Evolutionary conservation across 257 asterid species (phyloP), one percentile per base, ranked within the genome.

Genomic region (Fraxinus cuspidata): DNA sequence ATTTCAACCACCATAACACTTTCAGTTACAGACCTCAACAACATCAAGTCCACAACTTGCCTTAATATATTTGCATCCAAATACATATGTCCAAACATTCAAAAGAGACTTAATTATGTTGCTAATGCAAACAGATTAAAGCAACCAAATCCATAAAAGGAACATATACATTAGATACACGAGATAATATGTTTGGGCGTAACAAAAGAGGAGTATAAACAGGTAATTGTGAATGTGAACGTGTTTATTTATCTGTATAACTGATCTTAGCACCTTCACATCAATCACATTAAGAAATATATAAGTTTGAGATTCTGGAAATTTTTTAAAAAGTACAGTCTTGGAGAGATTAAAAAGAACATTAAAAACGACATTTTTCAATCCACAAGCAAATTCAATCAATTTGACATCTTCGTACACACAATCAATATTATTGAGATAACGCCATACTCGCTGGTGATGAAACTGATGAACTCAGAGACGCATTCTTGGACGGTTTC

Each of bases 391-490:
- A 51, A 51, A 19, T 51, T 51, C 63, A 18, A 53, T 7, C 64
- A 53, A n/a, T 18, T 5, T 53, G 21, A 18, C 64, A 53, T 19
- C 27, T 53, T 5, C 25, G 19, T 19, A 67, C 15, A 63, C 12
- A 51, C 75, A 42, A 28, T 40, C 23, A 44, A 67, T 23, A 63
- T 77, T 37, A 28, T n/a, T 5, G 2, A 10, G 16, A 58, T 29
- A 71, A 73, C 13, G 12, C 71, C 91, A 35, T 85, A 92, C 96
- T 90, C 97, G 96, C 96, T 90, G 74, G 96, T 92, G 78, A 92
- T 85, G 88, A 92, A 92, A 86, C 97, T 89, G 73, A 92, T 92
- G 82, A 92, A 92, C 85, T 90, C 97, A 15, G 96, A 90, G 51
- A 92, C 96, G 74, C 93, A 90, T 81, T 92, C 97, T 88, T 92